These are phyloP conservation scores for Hymenoscyphus repandus DNA, from an alignment of 2,329 filamentous ascomycete genomes.

Conservation along the genomic window DNA sequence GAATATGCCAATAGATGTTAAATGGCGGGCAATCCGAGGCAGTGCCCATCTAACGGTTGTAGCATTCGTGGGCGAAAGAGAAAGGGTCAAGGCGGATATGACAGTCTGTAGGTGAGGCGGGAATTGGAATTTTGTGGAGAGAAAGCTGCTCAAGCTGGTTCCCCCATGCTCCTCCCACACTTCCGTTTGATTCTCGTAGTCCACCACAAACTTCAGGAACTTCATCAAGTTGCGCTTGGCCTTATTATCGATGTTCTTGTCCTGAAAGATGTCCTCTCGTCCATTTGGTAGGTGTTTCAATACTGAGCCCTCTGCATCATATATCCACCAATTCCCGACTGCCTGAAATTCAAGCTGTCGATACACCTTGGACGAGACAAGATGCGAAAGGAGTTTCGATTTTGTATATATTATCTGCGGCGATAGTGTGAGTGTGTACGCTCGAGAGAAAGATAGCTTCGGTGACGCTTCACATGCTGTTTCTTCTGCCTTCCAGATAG, in stretches of 20 bases:
- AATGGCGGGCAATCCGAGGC: conserved; percentile 68
- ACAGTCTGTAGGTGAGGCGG: conserved; percentile 62
- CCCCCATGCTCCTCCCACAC: conserved; percentile 54
- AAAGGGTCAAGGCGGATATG: conserved; percentile 68
- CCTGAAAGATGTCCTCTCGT: conserved; percentile 85
- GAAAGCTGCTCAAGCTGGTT: conserved; percentile 52
- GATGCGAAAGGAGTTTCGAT: conserved; percentile 68
- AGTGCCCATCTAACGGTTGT: conserved; percentile 63
- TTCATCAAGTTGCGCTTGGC: conserved; percentile 88
- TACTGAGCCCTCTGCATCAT: conserved; percentile 31
- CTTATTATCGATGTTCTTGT: conserved; percentile 67
- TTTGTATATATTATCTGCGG: conserved; percentile 83
- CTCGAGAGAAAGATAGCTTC: conserved; percentile 57
- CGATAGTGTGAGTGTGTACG: conserved; percentile 78
- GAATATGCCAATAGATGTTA: conserved; percentile 81
- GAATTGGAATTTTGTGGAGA: conserved; percentile 58
- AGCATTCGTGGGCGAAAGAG: conserved; percentile 48
- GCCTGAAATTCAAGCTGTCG: conserved; percentile 89
- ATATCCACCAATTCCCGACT: conserved; percentile 88
- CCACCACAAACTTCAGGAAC: conserved; percentile 80
- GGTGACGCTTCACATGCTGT: conserved; percentile 30
- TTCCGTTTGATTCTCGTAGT: conserved; percentile 58
- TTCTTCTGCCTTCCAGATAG: conserved; percentile 22
- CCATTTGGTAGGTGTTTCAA: conserved; percentile 77
- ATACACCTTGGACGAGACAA: conserved; percentile 87